Evolutionary conservation across 1,139 yeast genomes (phyloP).

Genomic region (Eremothecium sinecaudum): DNA sequence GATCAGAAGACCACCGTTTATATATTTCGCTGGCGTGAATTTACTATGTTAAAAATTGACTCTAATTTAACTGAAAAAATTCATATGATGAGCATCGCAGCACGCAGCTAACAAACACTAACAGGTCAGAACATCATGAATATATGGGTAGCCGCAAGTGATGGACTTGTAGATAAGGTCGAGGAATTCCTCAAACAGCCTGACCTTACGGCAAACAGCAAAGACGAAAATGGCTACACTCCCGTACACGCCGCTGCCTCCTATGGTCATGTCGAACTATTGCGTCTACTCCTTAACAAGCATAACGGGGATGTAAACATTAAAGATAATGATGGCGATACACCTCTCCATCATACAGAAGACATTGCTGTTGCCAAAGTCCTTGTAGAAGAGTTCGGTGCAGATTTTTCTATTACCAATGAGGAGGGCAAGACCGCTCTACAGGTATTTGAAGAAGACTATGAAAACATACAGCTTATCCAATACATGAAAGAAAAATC

Average conservation of each 20-base stretch:
- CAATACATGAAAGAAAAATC: constrained; percentile 47
- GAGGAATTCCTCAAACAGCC: constrained; percentile 38
- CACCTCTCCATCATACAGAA: constrained; percentile 90
- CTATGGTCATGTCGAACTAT: constrained; percentile 67
- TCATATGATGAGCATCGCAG: too few relatives aligned
- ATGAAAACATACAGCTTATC: constrained; percentile 71
- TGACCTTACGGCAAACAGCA: constrained; percentile 52
- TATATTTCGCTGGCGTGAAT: too few relatives aligned
- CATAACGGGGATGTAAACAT: constrained; percentile 74
- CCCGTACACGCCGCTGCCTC: constrained; percentile 96
- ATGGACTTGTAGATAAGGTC: constrained; percentile 56
- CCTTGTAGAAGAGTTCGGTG: constrained; percentile 57
- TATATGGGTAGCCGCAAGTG: constrained; percentile 95
- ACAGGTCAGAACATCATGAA: constrained; percentile 38
- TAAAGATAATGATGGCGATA: constrained; percentile 83
- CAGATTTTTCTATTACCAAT: constrained; percentile 56
- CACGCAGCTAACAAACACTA: not conserved
- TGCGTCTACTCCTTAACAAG: constrained; percentile 45
- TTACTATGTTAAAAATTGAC: too few relatives aligned
- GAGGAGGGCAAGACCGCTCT: constrained; percentile 62
- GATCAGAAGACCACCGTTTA: too few relatives aligned
- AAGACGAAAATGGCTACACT: constrained; percentile 90
- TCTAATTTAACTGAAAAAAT: too few relatives aligned
- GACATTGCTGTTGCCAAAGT: constrained; percentile 53
- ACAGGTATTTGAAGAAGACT: constrained; percentile 70